Evolutionary conservation across 176 grass and related monocot genomes (phyloP), one percentile per base, ranked within the genome.

Genomic region (Otatea glauca): DNA sequence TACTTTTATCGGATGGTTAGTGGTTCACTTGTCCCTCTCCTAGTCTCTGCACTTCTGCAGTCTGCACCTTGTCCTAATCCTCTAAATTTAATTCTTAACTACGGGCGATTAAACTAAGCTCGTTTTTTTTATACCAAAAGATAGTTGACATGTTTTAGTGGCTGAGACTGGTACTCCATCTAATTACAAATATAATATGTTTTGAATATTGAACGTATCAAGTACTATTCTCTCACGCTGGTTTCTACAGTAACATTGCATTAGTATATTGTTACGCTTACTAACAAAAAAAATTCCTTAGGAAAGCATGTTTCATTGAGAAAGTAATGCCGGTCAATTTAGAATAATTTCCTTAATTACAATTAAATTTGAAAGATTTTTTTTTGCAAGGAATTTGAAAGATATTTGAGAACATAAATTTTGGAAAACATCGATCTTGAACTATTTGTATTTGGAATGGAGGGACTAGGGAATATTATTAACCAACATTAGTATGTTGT

Each of bases 1-100:
- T 39, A 45, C 45, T 55, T 67, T 67, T 44, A 74, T 76, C 47
- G 82, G 71, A 37, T 45, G n/a, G 5, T 16, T 74, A 37, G 39
- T 39, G 50, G 34, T 41, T 49, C 42, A 21, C 20, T 25, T 41
- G 2, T 9, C 13, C n/a, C 65, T 25, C 14, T 71, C 66, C 5
- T 13, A 11, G 15, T 3, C 53, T 18, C 29, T 27, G 43, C n/a
- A n/a, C n/a, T n/a, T n/a, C n/a, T n/a, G n/a, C n/a, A n/a, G n/a
- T 18, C 29, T 27, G 43, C 62, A 43, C 0, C 49, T 14, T n/a
- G 17, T 37, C 59, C 44, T 73, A 50, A 83, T 64, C 54, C 21
- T 65, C 23, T 1, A 12, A 66, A 21, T 43, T 42, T 27, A 62
- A 5, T 27, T 35, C 17, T 38, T 55, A 37, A 14, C 29, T 5